phyloP scores from a whole-genome alignment of 768 basidiomycete species.

The Leccinum pellstonianum region DNA sequence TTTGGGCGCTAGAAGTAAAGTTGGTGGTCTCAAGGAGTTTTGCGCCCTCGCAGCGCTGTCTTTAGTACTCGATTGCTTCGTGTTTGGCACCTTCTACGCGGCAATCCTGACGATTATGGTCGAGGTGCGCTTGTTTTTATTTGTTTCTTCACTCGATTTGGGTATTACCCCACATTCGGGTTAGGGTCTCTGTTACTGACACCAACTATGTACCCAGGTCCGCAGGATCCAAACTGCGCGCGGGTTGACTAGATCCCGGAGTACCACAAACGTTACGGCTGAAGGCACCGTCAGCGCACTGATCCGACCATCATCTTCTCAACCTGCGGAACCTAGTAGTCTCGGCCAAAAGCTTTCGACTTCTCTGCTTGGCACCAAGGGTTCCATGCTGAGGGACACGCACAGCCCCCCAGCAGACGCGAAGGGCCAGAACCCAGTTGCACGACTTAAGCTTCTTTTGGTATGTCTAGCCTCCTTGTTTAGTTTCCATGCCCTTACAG shows the following conservation, averaged over 20 bases:
- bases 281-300: conserved; percentile 34
- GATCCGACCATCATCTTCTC: conserved; percentile 25
- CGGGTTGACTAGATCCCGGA: conserved; percentile 42
- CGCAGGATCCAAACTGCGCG: conserved; percentile 67
- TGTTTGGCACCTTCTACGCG: conserved; percentile 88
- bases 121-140: conserved; percentile 56
- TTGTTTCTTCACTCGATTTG: conserved; percentile 10
- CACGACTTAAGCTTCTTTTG: conserved; percentile 84
- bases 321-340: conserved; percentile 15
- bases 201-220: conserved; percentile 43
- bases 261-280: conserved; percentile 26
- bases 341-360: conserved; percentile 29
- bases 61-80: conserved; percentile 80
- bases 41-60: conserved; percentile 93
- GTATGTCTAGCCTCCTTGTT: conserved; percentile 38
- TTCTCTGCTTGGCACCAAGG: conserved; percentile 47
- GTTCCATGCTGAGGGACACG: conserved; percentile 46
- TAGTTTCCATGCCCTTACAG: conserved; percentile 1
- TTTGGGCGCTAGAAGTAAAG: conserved; percentile 82
- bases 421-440: conserved; percentile 76
- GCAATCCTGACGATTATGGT: conserved; percentile 93
- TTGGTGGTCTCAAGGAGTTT: conserved; percentile 89
- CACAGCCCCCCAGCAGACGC: conserved; percentile 39
- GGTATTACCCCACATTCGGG: conserved; percentile 4
- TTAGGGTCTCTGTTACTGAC: conserved; percentile 13